These are phyloP conservation scores for Debaryomyces singareniensis DNA, from an alignment of 1,139 yeast species.

Conservation along the genomic window DNA sequence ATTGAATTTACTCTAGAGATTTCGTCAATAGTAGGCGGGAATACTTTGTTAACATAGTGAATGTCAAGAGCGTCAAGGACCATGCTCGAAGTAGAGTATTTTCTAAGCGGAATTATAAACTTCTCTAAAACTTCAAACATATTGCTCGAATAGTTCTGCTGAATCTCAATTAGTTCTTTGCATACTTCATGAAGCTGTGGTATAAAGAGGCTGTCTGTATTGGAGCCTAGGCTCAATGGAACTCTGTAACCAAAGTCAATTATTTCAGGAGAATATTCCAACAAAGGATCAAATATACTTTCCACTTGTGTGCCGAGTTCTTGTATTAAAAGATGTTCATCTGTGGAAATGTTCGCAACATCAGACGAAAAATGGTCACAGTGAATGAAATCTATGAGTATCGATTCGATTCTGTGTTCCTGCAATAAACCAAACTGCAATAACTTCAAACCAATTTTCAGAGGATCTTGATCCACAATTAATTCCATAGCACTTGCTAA, in stretches of 20 bases:
- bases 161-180: constrained; percentile 62
- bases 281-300: constrained; percentile 79
- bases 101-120: constrained; percentile 72
- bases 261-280: constrained; percentile 88
- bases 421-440: constrained; percentile 54
- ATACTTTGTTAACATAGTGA: constrained; percentile 67
- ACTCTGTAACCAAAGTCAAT: constrained; percentile 62
- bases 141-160: constrained; percentile 66
- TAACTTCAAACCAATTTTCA: constrained; percentile 49
- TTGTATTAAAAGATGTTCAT: constrained; percentile 60
- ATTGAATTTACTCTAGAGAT: constrained; percentile 84
- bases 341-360: constrained; percentile 25
- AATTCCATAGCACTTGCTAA: constrained; percentile 58
- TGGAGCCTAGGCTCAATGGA: constrained; percentile 20
- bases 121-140: constrained; percentile 71
- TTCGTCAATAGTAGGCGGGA: constrained; percentile 95
- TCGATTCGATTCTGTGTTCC: constrained; percentile 46
- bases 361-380: constrained; percentile 19
- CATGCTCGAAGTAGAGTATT: constrained; percentile 48
- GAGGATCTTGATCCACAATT: constrained; percentile 44
- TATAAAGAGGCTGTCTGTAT: constrained; percentile 2
- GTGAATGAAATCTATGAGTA: constrained; percentile 59
- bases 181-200: constrained; percentile 40
- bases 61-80: constrained; percentile 52
- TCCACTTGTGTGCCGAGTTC: constrained; percentile 80